Evolutionary conservation across 495 filamentous ascomycete species (phyloP).

Genomic region (Penicillium goetzii): DNA sequence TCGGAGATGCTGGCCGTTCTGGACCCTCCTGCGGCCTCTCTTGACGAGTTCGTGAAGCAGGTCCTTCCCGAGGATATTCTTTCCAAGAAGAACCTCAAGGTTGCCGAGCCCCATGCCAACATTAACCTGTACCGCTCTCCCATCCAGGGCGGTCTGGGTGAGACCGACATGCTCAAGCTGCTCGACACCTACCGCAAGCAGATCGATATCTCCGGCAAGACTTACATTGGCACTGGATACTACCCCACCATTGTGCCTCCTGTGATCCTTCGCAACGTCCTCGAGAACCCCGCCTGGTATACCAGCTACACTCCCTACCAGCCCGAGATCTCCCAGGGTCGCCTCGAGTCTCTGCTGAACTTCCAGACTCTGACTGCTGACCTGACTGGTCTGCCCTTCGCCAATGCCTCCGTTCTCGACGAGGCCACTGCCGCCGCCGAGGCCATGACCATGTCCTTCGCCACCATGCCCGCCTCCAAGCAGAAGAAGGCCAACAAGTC

Average conservation of each 20-base stretch:
- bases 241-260: slow-evolving; percentile 82
- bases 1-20: slow-evolving; percentile 81
- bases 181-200: slow-evolving; percentile 66
- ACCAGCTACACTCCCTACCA: slow-evolving; percentile 99
- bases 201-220: slow-evolving; percentile 59
- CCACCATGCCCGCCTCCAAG: slow-evolving; percentile 69
- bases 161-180: slow-evolving; percentile 67
- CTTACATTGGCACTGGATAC: slow-evolving; percentile 88
- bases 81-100: slow-evolving; percentile 61
- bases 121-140: slow-evolving; percentile 46
- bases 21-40: slow-evolving; percentile 68
- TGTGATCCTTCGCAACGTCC: slow-evolving; percentile 91
- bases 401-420: slow-evolving; percentile 93
- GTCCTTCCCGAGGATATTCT: slow-evolving; percentile 85
- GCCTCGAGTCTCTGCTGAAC: slow-evolving; percentile 91
- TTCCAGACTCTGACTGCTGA: slow-evolving; percentile 96
- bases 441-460: slow-evolving; percentile 94
- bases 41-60: slow-evolving; percentile 89
- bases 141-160: slow-evolving; percentile 62
- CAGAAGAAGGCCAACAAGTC: slow-evolving; percentile 77
- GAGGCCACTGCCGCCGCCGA: slow-evolving; percentile 95
- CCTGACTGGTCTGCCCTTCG: slow-evolving; percentile 83
- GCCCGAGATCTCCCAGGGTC: slow-evolving; percentile 95
- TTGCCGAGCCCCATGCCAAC: slow-evolving; percentile 44
- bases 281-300: slow-evolving; percentile 97